Percentiles rank a stretch among this genome's conserved stretches.
Evolutionary conservation across 2,329 filamentous ascomycete genomes (phyloP).

Genomic region (Escovopsis weberi): DNA sequence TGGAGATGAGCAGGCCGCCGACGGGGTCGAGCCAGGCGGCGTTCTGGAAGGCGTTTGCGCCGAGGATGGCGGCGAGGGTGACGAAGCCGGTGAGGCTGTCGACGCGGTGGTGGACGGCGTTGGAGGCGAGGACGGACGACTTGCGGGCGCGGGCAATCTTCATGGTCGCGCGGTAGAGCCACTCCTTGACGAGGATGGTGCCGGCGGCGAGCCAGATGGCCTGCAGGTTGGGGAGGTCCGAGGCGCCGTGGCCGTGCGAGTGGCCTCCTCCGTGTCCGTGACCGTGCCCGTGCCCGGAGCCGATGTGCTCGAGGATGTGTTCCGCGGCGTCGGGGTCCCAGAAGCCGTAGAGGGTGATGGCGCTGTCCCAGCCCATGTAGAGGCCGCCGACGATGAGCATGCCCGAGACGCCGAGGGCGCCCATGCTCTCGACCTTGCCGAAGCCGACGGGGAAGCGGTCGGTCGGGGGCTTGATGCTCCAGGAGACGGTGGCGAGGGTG

Average conservation of each 20-base stretch:
- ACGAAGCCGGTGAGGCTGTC: conserved; percentile 93
- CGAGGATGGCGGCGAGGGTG: conserved; percentile 75
- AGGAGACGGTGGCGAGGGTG: conserved; percentile 86
- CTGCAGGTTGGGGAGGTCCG: conserved; percentile 65
- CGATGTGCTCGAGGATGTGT: conserved; percentile 43
- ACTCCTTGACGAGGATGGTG: conserved; percentile 88
- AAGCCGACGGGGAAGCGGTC: conserved; percentile 79
- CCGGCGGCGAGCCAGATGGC: conserved; percentile 88
- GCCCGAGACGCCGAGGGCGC: conserved; percentile 82
- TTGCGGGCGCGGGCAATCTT: conserved; percentile 90
- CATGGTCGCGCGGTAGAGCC: conserved; percentile 93
- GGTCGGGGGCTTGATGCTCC: conserved; percentile 75
- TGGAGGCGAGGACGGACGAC: conserved; percentile 88
- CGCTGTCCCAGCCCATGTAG: conserved; percentile 77
- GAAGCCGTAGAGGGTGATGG: conserved; percentile 52
- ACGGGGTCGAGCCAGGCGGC: conserved; percentile 91
- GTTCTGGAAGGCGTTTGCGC: conserved; percentile 72
- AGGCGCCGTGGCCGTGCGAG: conserved; percentile 3
- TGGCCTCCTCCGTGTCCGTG: too few species aligned
- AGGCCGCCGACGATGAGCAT: conserved; percentile 80
- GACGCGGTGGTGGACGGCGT: conserved; percentile 90
- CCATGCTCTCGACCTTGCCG: conserved; percentile 94
- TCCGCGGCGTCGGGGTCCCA: conserved; percentile 57
- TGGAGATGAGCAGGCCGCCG: conserved; percentile 79
- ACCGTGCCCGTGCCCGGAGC: conserved; percentile 38